Conservation (phyloP, 495 filamentous ascomycete species). For the Mytilinidion resinicola region DNA sequence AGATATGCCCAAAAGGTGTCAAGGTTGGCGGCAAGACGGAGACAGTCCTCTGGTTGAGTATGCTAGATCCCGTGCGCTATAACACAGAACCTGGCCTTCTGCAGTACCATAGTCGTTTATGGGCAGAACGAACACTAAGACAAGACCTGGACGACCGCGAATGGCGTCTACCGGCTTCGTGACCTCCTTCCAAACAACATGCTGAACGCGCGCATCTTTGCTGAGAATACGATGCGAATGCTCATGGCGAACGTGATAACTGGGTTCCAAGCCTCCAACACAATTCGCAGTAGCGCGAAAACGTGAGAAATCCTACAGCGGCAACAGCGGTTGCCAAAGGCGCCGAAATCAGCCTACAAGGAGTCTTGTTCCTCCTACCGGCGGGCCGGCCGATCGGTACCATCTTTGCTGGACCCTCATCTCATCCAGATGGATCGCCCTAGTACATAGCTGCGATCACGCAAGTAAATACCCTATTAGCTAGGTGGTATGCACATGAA, state of each 20-base stretch:
- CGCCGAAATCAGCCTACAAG: too few species aligned
- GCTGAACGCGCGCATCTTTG: slow-evolving; percentile 43
- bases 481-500: too few species aligned
- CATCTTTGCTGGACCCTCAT: too few species aligned
- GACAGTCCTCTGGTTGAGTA: slow-evolving; percentile 17
- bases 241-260: slow-evolving; percentile 12
- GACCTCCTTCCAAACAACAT: slow-evolving; percentile 45
- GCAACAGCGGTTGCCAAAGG: too few species aligned
- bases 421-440: too few species aligned
- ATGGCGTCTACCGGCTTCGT: slow-evolving; percentile 43
- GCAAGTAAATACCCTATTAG: too few species aligned
- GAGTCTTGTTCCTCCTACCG: too few species aligned
- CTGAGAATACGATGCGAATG: slow-evolving; percentile 47
- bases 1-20: slow-evolving; percentile 8
- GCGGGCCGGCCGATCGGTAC: too few species aligned
- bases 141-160: slow-evolving; percentile 46
- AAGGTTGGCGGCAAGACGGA: slow-evolving; percentile 18
- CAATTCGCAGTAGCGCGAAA: too few species aligned
- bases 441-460: too few species aligned
- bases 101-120: slow-evolving; percentile 44
- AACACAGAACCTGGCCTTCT: slow-evolving; percentile 7
- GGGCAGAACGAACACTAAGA: slow-evolving; percentile 42
- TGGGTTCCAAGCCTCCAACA: too few species aligned
- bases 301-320: too few species aligned
- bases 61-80: slow-evolving; percentile 1